A percentile compares a stretch with the other conserved stretches of the same genome.
Conservation (phyloP, 441 rosid species). For the Pelargonium hybrid region DNA sequence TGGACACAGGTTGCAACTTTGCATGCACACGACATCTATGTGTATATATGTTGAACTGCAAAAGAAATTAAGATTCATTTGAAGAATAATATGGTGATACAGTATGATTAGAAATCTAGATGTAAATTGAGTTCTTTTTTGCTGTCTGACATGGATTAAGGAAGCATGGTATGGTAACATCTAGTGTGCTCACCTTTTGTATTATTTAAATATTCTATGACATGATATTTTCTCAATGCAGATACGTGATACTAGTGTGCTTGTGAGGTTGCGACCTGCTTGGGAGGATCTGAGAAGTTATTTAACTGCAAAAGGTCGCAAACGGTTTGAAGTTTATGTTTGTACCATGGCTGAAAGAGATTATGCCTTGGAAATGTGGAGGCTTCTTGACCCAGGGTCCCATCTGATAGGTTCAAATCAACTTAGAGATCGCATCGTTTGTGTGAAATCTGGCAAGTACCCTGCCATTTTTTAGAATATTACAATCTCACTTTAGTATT, state of each 20-base stretch:
- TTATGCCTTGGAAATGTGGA: slow-evolving; percentile 97
- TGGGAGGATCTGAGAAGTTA: slow-evolving; percentile 93
- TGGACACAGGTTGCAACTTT: not conserved
- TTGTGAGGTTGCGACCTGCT: slow-evolving; percentile 87
- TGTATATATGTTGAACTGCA: not conserved
- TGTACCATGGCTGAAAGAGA: slow-evolving; percentile 98
- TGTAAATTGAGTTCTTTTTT: not conserved
- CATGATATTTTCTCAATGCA: slow-evolving; percentile 25
- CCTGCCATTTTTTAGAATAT: not conserved
- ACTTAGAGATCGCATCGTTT: slow-evolving; percentile 68
- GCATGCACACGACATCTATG: not conserved
- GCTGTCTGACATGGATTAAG: not conserved
- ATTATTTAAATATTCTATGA: not conserved
- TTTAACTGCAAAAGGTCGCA: slow-evolving; percentile 79
- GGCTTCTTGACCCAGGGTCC: slow-evolving; percentile 89
- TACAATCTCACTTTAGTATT: slow-evolving; percentile 6
- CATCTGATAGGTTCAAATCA: slow-evolving; percentile 65
- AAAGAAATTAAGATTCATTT: not conserved
- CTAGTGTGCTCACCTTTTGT: not conserved
- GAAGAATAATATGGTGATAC: not conserved
- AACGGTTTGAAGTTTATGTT: slow-evolving; percentile 87
- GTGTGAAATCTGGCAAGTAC: slow-evolving; percentile 82
- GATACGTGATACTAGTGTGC: slow-evolving; percentile 95
- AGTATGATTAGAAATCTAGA: not conserved
- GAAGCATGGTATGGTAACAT: not conserved